Evolutionary conservation across 306 rosid species (phyloP).

Genomic region (Cucumis sativus): Cucumber_9930_V3 NC_026657.2:5521001-5521500

Average conservation of each 20-base stretch:
- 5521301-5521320: neutral
- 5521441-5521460: too few relatives aligned
- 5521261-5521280: neutral
- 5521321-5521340: neutral
- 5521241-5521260: neutral
- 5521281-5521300: slow-evolving; percentile 10
- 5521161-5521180: neutral
- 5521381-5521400: neutral
- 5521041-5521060: neutral
- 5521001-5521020: neutral
- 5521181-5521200: neutral
- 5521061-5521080: neutral
- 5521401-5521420: too few relatives aligned
- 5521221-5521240: neutral
- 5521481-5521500: too few relatives aligned
- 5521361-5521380: slow-evolving; percentile 5
- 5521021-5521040: neutral
- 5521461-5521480: too few relatives aligned
- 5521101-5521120: neutral
- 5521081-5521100: neutral
- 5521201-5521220: neutral
- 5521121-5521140: neutral
- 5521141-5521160: neutral
- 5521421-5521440: too few relatives aligned
- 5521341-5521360: neutral